Percentiles rank a stretch among this genome's conserved stretches.
These are phyloP conservation scores for Kregervanrija fluxuum DNA, from an alignment of 805 yeast species.

Conservation along the genomic window DNA sequence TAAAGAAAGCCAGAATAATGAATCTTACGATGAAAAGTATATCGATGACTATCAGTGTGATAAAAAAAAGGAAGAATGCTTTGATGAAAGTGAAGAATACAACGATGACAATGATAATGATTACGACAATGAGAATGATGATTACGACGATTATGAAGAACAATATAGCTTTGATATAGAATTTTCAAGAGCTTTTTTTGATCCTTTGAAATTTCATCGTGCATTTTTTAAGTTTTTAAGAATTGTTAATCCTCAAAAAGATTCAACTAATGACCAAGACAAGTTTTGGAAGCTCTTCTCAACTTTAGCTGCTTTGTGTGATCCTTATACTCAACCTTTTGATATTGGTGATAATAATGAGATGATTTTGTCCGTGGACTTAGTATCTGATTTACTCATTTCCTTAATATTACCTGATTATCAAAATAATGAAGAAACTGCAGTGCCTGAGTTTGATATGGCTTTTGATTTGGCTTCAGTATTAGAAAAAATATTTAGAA, in stretches of 20 bases:
- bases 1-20: neutral
- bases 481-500: conserved; percentile 29
- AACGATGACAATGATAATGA: neutral
- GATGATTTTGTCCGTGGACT: conserved; percentile 46
- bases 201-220: conserved; percentile 24
- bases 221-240: conserved; percentile 23
- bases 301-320: conserved; percentile 35
- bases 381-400: conserved; percentile 44
- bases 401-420: conserved; percentile 31
- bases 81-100: neutral
- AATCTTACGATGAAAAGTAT: neutral
- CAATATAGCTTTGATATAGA: conserved; percentile 18
- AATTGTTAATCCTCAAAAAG: conserved; percentile 11
- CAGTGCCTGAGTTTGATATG: conserved; percentile 29
- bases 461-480: conserved; percentile 28
- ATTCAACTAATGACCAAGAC: conserved; percentile 3
- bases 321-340: conserved; percentile 66
- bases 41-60: neutral
- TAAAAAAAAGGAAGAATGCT: neutral
- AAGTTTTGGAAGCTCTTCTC: conserved; percentile 18
- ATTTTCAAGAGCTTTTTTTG: conserved; percentile 8
- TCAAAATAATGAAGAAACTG: conserved; percentile 17
- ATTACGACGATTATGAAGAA: conserved; percentile 7
- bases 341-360: conserved; percentile 43
- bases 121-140: neutral